Percentiles rank a stretch among this genome's conserved stretches.
Evolutionary conservation across 495 filamentous ascomycete genomes (phyloP).

Genomic region (Lophium mytilinum): DNA sequence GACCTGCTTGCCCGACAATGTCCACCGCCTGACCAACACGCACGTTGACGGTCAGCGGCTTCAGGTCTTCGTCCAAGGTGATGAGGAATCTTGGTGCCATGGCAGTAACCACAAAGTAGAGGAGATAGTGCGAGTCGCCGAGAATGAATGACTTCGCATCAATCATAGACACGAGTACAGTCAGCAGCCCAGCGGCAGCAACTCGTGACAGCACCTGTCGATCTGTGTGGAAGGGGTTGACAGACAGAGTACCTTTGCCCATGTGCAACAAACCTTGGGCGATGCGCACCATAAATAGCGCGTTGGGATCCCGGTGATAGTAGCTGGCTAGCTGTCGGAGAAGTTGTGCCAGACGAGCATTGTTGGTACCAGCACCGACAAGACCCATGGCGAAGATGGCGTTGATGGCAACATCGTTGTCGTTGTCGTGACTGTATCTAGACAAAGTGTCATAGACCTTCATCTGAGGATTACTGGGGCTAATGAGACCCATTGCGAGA

Average conservation of each 20-base stretch:
- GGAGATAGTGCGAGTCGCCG: constrained; percentile 79
- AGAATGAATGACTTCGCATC: constrained; percentile 94
- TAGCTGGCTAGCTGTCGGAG: constrained; percentile 92
- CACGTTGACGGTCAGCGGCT: constrained; percentile 91
- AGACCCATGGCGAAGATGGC: constrained; percentile 99
- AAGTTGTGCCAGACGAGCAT: constrained; percentile 89
- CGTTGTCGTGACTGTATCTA: constrained; percentile 97
- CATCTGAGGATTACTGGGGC: constrained; percentile 98
- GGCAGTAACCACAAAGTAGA: constrained; percentile 96
- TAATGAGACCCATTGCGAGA: constrained; percentile 93
- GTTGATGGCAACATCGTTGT: constrained; percentile 96
- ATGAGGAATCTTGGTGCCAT: constrained; percentile 96
- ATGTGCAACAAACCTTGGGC: constrained; percentile 96
- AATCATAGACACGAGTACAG: constrained; percentile 83
- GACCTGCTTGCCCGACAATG: constrained; percentile 91
- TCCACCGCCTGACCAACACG: constrained; percentile 97
- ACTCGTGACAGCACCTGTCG: constrained; percentile 90
- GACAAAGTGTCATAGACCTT: constrained; percentile 98
- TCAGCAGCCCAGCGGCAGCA: constrained; percentile 78
- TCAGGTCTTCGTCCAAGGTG: constrained; percentile 87
- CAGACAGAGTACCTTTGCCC: constrained; percentile 94
- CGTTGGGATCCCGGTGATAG: constrained; percentile 92
- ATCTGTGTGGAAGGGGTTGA: constrained; percentile 98
- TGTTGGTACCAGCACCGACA: constrained; percentile 94
- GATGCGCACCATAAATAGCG: constrained; percentile 98